Percentiles rank a stretch among this genome's conserved stretches.
Evolutionary conservation across 306 rosid genomes (phyloP).

Genomic region (Dalbergia cochinchinensis): DNA sequence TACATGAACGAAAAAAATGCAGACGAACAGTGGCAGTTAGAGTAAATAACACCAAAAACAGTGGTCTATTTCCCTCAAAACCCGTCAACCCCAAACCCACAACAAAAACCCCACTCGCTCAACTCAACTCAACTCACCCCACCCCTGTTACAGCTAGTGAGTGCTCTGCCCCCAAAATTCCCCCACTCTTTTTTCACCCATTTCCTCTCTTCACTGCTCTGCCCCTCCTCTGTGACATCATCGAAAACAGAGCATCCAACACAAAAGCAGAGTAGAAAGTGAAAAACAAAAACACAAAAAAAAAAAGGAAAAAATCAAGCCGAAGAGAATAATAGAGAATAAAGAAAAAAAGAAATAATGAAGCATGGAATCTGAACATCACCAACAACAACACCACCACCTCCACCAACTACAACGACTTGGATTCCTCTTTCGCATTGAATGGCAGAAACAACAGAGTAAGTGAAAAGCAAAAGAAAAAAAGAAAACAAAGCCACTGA

Average conservation of each 20-base stretch:
- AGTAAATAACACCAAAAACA: constrained; percentile 44
- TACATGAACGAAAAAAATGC: neutral
- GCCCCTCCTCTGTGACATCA: constrained; percentile 48
- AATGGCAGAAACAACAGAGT: constrained; percentile 45
- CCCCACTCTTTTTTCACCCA: neutral
- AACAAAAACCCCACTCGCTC: constrained; percentile 46
- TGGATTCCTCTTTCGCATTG: constrained; percentile 28
- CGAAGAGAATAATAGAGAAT: neutral
- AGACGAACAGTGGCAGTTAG: constrained; percentile 26
- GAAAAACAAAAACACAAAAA: neutral
- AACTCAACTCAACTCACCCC: too few relatives aligned
- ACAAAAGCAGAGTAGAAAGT: constrained; percentile 14
- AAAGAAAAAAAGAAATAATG: constrained; percentile 25
- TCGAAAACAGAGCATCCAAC: constrained; percentile 55
- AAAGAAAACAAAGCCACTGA: too few relatives aligned
- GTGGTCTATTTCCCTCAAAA: constrained; percentile 31
- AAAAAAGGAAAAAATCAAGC: neutral
- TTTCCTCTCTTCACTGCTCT: constrained; percentile 35
- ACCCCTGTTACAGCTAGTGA: neutral
- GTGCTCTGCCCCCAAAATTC: constrained; percentile 38
- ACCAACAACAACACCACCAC: too few relatives aligned
- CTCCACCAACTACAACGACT: too few relatives aligned
- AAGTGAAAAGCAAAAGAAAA: neutral
- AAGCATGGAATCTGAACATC: constrained; percentile 55
- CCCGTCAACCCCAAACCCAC: constrained; percentile 12